These are phyloP conservation scores for Neoscytalidium dimidiatum DNA, from an alignment of 2,329 filamentous ascomycete genomes.

Conservation along the genomic window DNA sequence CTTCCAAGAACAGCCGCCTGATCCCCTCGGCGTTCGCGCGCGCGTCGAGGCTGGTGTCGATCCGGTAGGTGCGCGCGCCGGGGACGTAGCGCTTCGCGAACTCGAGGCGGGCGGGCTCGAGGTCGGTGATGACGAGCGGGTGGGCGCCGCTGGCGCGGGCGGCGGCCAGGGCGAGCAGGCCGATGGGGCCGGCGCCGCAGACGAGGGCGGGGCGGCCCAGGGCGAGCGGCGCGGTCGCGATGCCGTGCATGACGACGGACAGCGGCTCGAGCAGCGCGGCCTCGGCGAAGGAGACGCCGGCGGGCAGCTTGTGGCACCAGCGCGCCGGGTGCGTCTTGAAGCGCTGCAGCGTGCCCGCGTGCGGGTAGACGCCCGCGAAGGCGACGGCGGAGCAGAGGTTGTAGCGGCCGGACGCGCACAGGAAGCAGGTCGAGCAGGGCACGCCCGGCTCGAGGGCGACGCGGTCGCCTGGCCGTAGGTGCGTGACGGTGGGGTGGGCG, in stretches of 20 bases:
- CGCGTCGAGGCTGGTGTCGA: conserved; percentile 48
- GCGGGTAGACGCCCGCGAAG: conserved; percentile 64
- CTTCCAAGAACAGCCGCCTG: conserved; percentile 54
- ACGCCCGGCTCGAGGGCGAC: conserved; percentile 69
- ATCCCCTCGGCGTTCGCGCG: conserved; percentile 56
- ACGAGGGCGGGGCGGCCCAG: conserved; percentile 59
- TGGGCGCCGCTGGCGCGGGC: conserved; percentile 65
- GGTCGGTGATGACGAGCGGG: conserved; percentile 65
- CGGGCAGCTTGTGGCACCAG: conserved; percentile 54
- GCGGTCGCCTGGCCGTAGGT: conserved; percentile 59
- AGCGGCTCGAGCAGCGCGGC: conserved; percentile 67
- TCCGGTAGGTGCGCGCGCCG: conserved; percentile 55
- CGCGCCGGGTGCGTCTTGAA: conserved; percentile 64
- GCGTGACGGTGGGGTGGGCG: conserved; percentile 56
- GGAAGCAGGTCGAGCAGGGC: conserved; percentile 62
- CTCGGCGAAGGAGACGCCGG: conserved; percentile 58
- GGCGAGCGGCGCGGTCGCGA: conserved; percentile 54
- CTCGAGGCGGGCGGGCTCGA: conserved; percentile 57
- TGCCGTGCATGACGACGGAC: conserved; percentile 64
- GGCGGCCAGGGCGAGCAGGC: conserved; percentile 61
- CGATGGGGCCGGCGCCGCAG: conserved; percentile 66
- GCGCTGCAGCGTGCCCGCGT: conserved; percentile 61
- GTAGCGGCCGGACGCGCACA: conserved; percentile 62
- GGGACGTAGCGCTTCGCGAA: conserved; percentile 63
- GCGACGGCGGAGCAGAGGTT: conserved; percentile 65